phyloP scores from a whole-genome alignment of 177 flowering plant species.

The Vitis hybrid region DNA sequence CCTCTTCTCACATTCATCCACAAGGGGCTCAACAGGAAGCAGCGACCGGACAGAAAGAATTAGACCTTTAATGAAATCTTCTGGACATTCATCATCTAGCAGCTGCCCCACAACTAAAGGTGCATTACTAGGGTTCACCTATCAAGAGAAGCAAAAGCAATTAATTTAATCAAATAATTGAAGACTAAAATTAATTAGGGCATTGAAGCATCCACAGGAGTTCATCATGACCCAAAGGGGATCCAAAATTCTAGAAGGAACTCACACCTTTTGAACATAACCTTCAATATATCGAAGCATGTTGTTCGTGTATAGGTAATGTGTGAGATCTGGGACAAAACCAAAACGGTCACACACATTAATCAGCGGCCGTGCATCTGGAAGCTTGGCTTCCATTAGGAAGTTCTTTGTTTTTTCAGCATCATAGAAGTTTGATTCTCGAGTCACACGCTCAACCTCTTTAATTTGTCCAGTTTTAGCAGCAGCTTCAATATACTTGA shows the following conservation, averaged over 20 bases:
- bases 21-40: slow-evolving; percentile 83
- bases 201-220: neutral
- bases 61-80: slow-evolving; percentile 82
- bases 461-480: slow-evolving; percentile 99
- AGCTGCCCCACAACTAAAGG: slow-evolving; percentile 98
- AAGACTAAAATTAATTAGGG: neutral
- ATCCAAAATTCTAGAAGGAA: neutral
- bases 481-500: slow-evolving; percentile 98
- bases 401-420: slow-evolving; percentile 98
- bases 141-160: slow-evolving; percentile 5
- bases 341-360: slow-evolving; percentile 99
- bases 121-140: slow-evolving; percentile 94
- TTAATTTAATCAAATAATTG: neutral
- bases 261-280: slow-evolving; percentile 90
- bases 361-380: slow-evolving; percentile 97
- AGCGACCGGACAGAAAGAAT: slow-evolving; percentile 93
- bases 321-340: slow-evolving; percentile 97
- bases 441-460: slow-evolving; percentile 97
- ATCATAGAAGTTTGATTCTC: slow-evolving; percentile 97
- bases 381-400: slow-evolving; percentile 98
- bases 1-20: slow-evolving; percentile 90
- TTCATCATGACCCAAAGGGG: neutral
- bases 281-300: slow-evolving; percentile 99
- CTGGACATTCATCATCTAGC: slow-evolving; percentile 98
- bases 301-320: slow-evolving; percentile 86